Evolutionary conservation across 352 stramenopile genomes (phyloP).

Genomic region (Globisporangium carolinianum): DNA sequence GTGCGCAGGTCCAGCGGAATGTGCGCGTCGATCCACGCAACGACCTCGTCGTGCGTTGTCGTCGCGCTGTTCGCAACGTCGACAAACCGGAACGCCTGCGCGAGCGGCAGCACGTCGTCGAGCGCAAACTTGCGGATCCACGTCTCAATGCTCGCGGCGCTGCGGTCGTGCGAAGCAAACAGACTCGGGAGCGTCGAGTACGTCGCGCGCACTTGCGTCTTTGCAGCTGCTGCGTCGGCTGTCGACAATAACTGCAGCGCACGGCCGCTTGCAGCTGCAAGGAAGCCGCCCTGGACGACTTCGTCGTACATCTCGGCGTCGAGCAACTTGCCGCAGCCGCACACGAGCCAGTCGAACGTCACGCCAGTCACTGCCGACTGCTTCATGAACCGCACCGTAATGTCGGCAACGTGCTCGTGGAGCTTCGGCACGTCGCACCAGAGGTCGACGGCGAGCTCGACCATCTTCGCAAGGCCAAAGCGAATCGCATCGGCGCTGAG

Average conservation of each 20-base stretch:
- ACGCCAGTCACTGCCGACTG: slow-evolving; percentile 48
- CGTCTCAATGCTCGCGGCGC: slow-evolving; percentile 39
- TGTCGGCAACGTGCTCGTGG: slow-evolving; percentile 61
- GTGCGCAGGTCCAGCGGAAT: slow-evolving; percentile 41
- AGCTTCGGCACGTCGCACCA: slow-evolving; percentile 83
- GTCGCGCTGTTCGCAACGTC: slow-evolving; percentile 28
- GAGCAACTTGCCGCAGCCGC: slow-evolving; percentile 32
- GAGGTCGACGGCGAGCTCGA: slow-evolving; percentile 54
- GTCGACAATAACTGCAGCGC: slow-evolving; percentile 41
- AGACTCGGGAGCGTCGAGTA: slow-evolving; percentile 49
- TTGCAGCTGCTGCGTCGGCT: slow-evolving; percentile 33
- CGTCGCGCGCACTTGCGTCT: slow-evolving; percentile 40
- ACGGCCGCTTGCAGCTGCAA: slow-evolving; percentile 40
- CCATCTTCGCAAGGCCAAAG: slow-evolving; percentile 48
- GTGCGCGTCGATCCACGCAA: slow-evolving; percentile 47
- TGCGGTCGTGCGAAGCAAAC: slow-evolving; percentile 48
- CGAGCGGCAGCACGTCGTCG: slow-evolving; percentile 42
- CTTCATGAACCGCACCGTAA: slow-evolving; percentile 68
- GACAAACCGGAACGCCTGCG: slow-evolving; percentile 52
- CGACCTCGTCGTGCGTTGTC: slow-evolving; percentile 40
- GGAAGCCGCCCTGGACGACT: slow-evolving; percentile 60
- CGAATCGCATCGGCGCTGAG: slow-evolving; percentile 51
- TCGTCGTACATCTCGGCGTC: slow-evolving; percentile 62
- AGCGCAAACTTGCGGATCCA: slow-evolving; percentile 68
- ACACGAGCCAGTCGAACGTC: slow-evolving; percentile 66